These are phyloP conservation scores for Penicillium angulare DNA, from an alignment of 495 filamentous ascomycete species.

Conservation along the genomic window DNA sequence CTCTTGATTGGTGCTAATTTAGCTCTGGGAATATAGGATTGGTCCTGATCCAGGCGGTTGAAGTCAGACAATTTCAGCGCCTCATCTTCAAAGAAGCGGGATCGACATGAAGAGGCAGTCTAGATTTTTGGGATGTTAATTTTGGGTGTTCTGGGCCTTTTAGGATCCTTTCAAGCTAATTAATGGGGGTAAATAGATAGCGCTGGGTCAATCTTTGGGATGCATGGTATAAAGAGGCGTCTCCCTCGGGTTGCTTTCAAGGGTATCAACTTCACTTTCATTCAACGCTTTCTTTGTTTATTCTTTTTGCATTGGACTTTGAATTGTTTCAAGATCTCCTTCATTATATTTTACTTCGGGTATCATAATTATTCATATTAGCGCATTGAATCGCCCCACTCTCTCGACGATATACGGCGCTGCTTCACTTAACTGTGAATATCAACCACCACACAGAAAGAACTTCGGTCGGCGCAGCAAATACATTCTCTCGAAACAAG, in stretches of 20 bases:
- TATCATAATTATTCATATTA: neutral
- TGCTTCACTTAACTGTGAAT: neutral
- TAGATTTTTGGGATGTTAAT: constrained; percentile 18
- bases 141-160: constrained; percentile 17
- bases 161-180: too few species aligned
- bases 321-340: neutral
- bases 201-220: neutral
- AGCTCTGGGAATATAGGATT: neutral
- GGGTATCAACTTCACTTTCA: constrained; percentile 13
- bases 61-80: neutral
- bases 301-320: neutral
- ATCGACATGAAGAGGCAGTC: constrained; percentile 1
- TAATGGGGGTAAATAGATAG: neutral
- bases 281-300: constrained; percentile 11
- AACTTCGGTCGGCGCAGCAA: neutral
- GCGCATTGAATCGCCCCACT: neutral
- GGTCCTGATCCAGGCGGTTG: neutral
- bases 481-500: neutral
- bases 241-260: neutral
- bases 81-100: neutral
- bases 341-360: neutral
- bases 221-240: constrained; percentile 12
- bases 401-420: too few species aligned
- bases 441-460: neutral
- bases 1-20: neutral